Conservation (phyloP, 106 monocot species). For the Acanthochlamys bracteata region DNA sequence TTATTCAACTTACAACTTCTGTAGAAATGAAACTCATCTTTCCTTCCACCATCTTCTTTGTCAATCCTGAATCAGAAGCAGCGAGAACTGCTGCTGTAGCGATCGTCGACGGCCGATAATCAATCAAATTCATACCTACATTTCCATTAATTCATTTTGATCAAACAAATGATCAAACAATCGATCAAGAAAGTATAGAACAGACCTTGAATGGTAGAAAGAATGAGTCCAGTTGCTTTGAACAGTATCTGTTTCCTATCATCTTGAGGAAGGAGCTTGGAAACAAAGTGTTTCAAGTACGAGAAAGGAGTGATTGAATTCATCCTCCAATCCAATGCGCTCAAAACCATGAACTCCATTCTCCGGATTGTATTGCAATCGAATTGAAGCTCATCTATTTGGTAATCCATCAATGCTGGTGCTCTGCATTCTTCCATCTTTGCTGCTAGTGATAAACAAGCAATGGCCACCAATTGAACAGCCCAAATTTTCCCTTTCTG, state of each 20-base stretch:
- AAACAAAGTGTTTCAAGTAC: conserved; percentile 42
- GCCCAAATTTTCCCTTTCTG: conserved; percentile 54
- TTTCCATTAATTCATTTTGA: not conserved
- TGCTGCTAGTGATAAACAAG: conserved; percentile 82
- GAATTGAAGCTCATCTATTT: conserved; percentile 29
- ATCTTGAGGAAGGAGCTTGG: conserved; percentile 24
- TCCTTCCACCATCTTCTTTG: conserved; percentile 32
- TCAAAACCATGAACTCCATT: conserved; percentile 77
- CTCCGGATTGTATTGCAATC: conserved; percentile 29
- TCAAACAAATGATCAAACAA: not conserved
- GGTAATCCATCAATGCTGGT: conserved; percentile 42
- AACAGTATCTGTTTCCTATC: conserved; percentile 21
- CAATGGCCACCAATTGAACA: conserved; percentile 45
- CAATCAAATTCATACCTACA: conserved; percentile 52
- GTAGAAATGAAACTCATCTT: conserved; percentile 32
- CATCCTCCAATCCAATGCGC: conserved; percentile 70
- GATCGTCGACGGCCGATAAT: conserved; percentile 44
- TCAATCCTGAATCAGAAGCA: conserved; percentile 29
- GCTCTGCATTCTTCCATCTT: conserved; percentile 72
- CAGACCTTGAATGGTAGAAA: conserved; percentile 43
- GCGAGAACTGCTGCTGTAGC: conserved; percentile 61
- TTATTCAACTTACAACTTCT: conserved; percentile 37
- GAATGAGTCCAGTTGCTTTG: conserved; percentile 37
- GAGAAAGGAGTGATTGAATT: conserved; percentile 66
- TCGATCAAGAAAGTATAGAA: not conserved